phyloP scores from a whole-genome alignment of 345 rosid genomes.

The Turritis glabra region DNA sequence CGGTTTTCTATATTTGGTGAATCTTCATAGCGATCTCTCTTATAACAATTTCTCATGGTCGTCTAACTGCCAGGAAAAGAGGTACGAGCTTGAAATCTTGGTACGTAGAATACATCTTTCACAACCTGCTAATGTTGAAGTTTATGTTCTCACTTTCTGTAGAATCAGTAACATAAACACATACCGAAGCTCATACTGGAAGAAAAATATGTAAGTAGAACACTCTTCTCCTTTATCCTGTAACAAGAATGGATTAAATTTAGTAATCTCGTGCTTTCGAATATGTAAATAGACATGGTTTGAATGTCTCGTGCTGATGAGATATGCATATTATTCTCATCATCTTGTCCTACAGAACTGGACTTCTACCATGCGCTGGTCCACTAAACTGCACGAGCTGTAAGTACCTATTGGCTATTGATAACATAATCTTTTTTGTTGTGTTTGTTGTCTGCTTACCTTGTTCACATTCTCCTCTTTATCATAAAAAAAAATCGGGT shows the following conservation, averaged over 20 bases:
- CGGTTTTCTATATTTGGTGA: background rate
- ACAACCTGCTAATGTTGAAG: background rate
- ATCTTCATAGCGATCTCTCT: conserved; percentile 31
- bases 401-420: background rate
- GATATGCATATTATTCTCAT: background rate
- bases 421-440: too few relatives aligned
- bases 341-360: conserved; percentile 9
- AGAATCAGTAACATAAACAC: conserved; percentile 17
- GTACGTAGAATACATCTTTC: background rate
- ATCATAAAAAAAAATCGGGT: too few relatives aligned
- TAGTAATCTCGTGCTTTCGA: too few relatives aligned
- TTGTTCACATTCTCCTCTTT: too few relatives aligned
- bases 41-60: conserved; percentile 27
- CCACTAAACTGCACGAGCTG: background rate
- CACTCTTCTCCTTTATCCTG: too few relatives aligned
- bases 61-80: background rate
- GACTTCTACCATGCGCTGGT: conserved; percentile 17
- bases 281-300: background rate
- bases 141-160: background rate
- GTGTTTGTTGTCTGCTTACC: too few relatives aligned
- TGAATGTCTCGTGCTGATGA: background rate
- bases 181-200: conserved; percentile 23
- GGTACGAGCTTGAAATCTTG: too few relatives aligned
- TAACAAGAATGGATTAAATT: background rate
- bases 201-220: conserved; percentile 28